Base-by-base conservation (phyloP, 139 green algal genomes). In the Astrephomene gubernaculifera region DNA sequence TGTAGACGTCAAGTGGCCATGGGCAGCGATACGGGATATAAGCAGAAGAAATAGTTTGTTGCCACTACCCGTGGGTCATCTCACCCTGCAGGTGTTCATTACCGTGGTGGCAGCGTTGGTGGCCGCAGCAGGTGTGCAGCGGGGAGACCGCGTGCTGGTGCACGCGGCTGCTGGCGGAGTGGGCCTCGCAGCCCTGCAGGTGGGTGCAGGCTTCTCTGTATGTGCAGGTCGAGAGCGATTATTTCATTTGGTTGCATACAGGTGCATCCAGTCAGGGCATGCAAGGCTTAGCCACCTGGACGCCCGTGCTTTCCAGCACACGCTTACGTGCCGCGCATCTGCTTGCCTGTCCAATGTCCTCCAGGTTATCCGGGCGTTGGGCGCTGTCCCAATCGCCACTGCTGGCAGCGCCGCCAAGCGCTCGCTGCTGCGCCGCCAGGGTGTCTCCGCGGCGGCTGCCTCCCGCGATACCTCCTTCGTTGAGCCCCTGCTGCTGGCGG, bases 111-210 rank as follows among this genome's bases (percentile, higher is more conserved):
- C 89, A 8, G 91, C 90, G 5, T 91, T 97, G 36, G 38, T 44
- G 19, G 70, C 67, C 6, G 80, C 68, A 9, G 90, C 89, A 0
- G 79, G 44, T 7, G 65, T 94, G 68, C 4, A 24, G 0, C 4
- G 38, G 0, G 89, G 90, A 1, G 71, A 92, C 24, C 25, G 72
- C 0, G 90, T 95, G 68, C 85, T 98, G 69, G 81, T 98, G 81
- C 95, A 97, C 84, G 93, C 93, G 36, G 94, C 90, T 10, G 92
- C 95, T 33, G 95, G 95, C 14, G 95, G 95, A 10, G 95, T 98
- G 41, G 95, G 93, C 1, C 84, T 96, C 27, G 92, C 94, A 8
- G 93, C 90, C 14, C 87, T 95, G 79, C 93, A 95, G 87, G 90
- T 92, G 44, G 2, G 81, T 52, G 6, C 54, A n/a, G n/a, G n/a